Evolutionary conservation across 139 green algal species (phyloP).

Genomic region (Chlorella vulgaris): DNA sequence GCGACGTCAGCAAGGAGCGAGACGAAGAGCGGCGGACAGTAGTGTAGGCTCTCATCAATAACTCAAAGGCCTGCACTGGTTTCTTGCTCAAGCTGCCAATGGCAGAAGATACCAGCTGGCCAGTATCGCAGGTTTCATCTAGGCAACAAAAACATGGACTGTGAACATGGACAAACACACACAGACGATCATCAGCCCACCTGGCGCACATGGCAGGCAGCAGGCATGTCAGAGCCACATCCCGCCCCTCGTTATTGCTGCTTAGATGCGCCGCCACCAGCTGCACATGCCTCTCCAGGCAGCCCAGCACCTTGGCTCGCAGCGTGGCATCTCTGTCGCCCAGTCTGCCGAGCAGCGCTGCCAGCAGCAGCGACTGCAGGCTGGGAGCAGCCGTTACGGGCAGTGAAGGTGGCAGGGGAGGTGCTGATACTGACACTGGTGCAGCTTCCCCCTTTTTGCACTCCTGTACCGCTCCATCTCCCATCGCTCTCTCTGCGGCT

Average conservation of each 20-base stretch:
- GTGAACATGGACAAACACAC: not conserved
- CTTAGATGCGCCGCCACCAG: not conserved
- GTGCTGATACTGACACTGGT: not conserved
- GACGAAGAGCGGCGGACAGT: not conserved
- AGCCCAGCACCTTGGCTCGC: slow-evolving; percentile 6
- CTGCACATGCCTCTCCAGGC: not conserved
- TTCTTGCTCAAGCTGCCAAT: not conserved
- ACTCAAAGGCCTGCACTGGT: not conserved
- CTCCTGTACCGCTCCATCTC: not conserved
- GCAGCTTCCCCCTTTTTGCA: not conserved
- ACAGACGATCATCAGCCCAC: not conserved
- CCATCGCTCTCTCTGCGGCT: not conserved
- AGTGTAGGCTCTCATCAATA: not conserved
- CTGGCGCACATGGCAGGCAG: not conserved
- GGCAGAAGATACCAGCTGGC: too few species aligned
- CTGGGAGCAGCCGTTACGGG: not conserved
- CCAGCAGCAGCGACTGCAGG: not conserved
- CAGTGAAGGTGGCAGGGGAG: not conserved
- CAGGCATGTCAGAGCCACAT: not conserved
- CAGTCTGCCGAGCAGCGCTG: not conserved
- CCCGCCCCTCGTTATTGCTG: too few species aligned
- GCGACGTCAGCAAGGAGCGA: too few species aligned
- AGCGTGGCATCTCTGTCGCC: slow-evolving; percentile 9
- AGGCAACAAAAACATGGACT: not conserved
- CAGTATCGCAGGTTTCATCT: not conserved